Conservation (phyloP, 768 basidiomycete species). For the Gloeopeniophorella convolvens region DNA sequence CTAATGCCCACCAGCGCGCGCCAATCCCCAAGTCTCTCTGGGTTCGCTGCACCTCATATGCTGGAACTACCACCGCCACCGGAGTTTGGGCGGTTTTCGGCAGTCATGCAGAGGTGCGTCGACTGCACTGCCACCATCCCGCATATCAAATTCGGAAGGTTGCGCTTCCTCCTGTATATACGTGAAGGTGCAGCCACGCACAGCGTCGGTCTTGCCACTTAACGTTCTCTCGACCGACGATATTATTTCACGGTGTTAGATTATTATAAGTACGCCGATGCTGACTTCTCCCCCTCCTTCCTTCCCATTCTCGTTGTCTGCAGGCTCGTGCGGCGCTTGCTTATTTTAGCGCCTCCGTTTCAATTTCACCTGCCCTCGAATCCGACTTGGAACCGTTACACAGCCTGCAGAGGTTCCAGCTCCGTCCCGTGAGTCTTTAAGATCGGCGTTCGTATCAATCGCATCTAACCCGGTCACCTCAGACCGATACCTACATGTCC, state of each 20-base stretch:
- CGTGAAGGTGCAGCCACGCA: neutral
- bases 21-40: constrained; percentile 42
- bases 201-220: neutral
- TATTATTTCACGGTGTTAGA: neutral
- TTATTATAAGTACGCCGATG: constrained; percentile 16
- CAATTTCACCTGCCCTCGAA: constrained; percentile 52
- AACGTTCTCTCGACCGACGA: neutral
- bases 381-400: constrained; percentile 55
- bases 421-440: constrained; percentile 11
- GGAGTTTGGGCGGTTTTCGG: constrained; percentile 52
- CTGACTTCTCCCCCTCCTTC: neutral
- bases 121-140: constrained; percentile 12
- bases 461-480: too few relatives aligned
- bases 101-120: constrained; percentile 55
- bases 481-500: too few relatives aligned
- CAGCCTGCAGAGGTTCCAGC: constrained; percentile 44
- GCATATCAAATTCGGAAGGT: constrained; percentile 1
- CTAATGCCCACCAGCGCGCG: neutral
- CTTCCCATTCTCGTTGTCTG: constrained; percentile 22
- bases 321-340: constrained; percentile 54
- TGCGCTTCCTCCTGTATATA: neutral
- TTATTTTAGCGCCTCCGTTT: constrained; percentile 39
- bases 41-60: constrained; percentile 31
- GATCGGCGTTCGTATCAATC: neutral
- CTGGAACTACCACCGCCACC: constrained; percentile 23